Conservation (phyloP, 2,329 filamentous ascomycete genomes). For the Aspergillus carbonarius region DNA sequence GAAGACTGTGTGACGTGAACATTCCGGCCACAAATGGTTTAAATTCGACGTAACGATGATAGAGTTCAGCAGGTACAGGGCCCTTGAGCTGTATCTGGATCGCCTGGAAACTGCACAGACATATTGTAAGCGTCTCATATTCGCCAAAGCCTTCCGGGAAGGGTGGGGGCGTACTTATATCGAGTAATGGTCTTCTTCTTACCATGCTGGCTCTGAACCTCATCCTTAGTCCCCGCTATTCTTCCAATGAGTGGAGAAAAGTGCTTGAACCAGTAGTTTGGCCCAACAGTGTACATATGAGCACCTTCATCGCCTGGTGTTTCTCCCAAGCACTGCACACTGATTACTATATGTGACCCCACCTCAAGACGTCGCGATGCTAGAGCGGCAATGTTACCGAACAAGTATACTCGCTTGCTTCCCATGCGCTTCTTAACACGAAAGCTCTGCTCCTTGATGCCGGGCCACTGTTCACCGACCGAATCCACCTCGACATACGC, state of each 20-base stretch:
- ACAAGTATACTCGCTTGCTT: slow-evolving; percentile 80
- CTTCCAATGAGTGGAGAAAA: slow-evolving; percentile 87
- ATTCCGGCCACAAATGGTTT: slow-evolving; percentile 84
- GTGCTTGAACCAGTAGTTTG: slow-evolving; percentile 75
- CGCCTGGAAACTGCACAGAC: slow-evolving; percentile 72
- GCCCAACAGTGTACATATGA: slow-evolving; percentile 75
- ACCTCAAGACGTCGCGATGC: slow-evolving; percentile 64
- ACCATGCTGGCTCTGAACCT: slow-evolving; percentile 54
- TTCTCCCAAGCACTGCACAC: slow-evolving; percentile 72
- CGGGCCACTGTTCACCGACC: slow-evolving; percentile 66
- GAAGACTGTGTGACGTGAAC: slow-evolving; percentile 75
- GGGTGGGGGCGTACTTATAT: slow-evolving; percentile 65
- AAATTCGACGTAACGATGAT: slow-evolving; percentile 93
- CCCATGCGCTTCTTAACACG: slow-evolving; percentile 75
- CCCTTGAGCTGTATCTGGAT: slow-evolving; percentile 86
- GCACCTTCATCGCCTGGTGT: slow-evolving; percentile 66
- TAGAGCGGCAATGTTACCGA: slow-evolving; percentile 67
- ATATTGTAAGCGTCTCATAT: slow-evolving; percentile 3
- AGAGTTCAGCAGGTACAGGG: slow-evolving; percentile 75
- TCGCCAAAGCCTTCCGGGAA: background rate
- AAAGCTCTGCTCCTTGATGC: slow-evolving; percentile 64
- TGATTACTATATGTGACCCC: slow-evolving; percentile 69
- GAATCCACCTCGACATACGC: slow-evolving; percentile 66
- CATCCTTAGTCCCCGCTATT: slow-evolving; percentile 70
- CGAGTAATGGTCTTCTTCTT: slow-evolving; percentile 61